Conservation (phyloP, 352 stramenopile genomes). For the Phytophthora fragariaefolia region DNA sequence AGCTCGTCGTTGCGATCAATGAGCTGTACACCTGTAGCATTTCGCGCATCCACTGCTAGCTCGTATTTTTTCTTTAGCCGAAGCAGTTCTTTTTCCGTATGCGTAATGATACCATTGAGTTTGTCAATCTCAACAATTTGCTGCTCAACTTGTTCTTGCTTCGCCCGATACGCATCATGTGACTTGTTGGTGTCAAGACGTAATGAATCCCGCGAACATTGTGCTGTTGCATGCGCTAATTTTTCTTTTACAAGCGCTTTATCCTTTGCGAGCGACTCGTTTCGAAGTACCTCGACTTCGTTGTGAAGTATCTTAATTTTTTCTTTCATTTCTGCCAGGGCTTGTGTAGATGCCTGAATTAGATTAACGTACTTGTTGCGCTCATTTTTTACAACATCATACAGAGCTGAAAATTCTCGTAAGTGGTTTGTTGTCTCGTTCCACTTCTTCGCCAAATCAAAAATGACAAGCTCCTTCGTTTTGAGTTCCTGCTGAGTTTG, state of each 20-base stretch:
- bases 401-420: conserved; percentile 93
- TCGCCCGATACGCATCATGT: conserved; percentile 88
- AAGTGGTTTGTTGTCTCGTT: conserved; percentile 94
- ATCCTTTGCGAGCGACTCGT: conserved; percentile 93
- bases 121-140: conserved; percentile 97
- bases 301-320: conserved; percentile 97
- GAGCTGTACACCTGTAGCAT: conserved; percentile 91
- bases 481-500: conserved; percentile 91
- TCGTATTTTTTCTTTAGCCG: conserved; percentile 94
- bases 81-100: conserved; percentile 91
- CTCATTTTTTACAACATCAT: conserved; percentile 96
- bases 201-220: conserved; percentile 90
- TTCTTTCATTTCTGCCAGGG: conserved; percentile 95
- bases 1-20: conserved; percentile 97
- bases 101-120: conserved; percentile 94
- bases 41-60: conserved; percentile 85
- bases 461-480: conserved; percentile 94
- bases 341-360: conserved; percentile 92
- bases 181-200: conserved; percentile 92
- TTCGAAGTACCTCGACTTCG: conserved; percentile 94
- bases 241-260: conserved; percentile 93
- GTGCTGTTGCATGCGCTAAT: conserved; percentile 81
- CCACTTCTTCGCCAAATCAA: conserved; percentile 95
- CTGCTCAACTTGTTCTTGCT: conserved; percentile 93
- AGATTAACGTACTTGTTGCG: conserved; percentile 97